Evolutionary conservation across 768 basidiomycete genomes (phyloP).

Genomic region (Arthromyces matolae): DNA sequence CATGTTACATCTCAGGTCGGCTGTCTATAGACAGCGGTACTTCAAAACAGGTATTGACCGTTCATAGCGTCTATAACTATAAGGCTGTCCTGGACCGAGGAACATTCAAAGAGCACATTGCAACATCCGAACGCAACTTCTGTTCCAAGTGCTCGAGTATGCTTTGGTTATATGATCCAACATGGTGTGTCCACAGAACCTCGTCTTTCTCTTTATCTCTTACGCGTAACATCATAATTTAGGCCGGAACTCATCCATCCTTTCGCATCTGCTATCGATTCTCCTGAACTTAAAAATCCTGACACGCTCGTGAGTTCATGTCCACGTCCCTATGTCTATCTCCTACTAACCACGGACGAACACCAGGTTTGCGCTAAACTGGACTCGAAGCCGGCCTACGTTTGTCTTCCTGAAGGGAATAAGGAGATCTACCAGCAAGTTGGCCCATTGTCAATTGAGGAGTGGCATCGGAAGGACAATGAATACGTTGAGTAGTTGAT

Average conservation of each 20-base stretch:
- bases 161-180: slow-evolving; percentile 61
- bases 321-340: neutral
- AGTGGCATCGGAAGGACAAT: slow-evolving; percentile 56
- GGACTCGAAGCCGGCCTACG: slow-evolving; percentile 32
- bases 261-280: slow-evolving; percentile 65
- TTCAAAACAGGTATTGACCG: too few species aligned
- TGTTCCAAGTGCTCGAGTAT: slow-evolving; percentile 61
- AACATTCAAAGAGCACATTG: slow-evolving; percentile 42
- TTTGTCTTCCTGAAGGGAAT: slow-evolving; percentile 57
- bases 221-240: neutral
- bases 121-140: slow-evolving; percentile 58
- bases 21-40: too few species aligned
- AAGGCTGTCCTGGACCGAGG: slow-evolving; percentile 59
- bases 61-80: slow-evolving; percentile 36
- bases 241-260: slow-evolving; percentile 68
- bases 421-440: slow-evolving; percentile 45
- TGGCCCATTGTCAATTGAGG: slow-evolving; percentile 45
- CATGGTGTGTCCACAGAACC: slow-evolving; percentile 39
- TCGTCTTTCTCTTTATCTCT: too few species aligned
- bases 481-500: too few species aligned
- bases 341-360: too few species aligned
- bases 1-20: slow-evolving; percentile 52
- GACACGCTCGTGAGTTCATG: slow-evolving; percentile 23
- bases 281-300: slow-evolving; percentile 50
- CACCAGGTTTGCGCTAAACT: slow-evolving; percentile 45